phyloP scores from a whole-genome alignment of 129 eudicot species.

The Tagetes erecta region DNA sequence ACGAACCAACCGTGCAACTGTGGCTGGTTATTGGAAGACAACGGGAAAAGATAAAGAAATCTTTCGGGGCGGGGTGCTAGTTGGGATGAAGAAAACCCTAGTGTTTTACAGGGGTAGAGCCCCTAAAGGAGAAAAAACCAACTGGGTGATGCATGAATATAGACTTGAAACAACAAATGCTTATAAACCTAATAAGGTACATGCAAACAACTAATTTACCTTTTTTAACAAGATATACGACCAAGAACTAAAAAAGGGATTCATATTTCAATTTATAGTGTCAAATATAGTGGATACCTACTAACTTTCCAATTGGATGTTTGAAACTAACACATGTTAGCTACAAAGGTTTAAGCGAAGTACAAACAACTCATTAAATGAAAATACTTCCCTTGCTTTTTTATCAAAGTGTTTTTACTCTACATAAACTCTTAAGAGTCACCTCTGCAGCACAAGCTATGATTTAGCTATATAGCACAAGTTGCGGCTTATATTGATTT shows the following conservation, averaged over 20 bases:
- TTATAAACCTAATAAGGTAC: conserved; percentile 72
- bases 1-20: conserved; percentile 90
- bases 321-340: not conserved
- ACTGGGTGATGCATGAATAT: conserved; percentile 99
- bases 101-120: conserved; percentile 93
- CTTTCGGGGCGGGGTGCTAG: conserved; percentile 59
- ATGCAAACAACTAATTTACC: not conserved
- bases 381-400: not conserved
- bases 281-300: not conserved
- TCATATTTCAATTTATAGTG: not conserved
- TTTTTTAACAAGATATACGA: too few relatives aligned
- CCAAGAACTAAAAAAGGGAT: not conserved
- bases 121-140: conserved; percentile 93
- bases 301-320: not conserved
- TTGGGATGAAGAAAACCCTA: conserved; percentile 96
- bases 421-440: too few relatives aligned
- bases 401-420: too few relatives aligned
- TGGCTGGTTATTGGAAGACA: conserved; percentile 95
- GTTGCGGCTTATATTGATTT: not conserved
- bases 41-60: conserved; percentile 97
- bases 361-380: too few relatives aligned
- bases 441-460: too few relatives aligned
- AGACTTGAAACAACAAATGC: conserved; percentile 65
- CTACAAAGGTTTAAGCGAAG: not conserved
- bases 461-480: too few relatives aligned